These are phyloP conservation scores for Cadophora malorum DNA, from an alignment of 2,329 filamentous ascomycete species.

Conservation along the genomic window DNA sequence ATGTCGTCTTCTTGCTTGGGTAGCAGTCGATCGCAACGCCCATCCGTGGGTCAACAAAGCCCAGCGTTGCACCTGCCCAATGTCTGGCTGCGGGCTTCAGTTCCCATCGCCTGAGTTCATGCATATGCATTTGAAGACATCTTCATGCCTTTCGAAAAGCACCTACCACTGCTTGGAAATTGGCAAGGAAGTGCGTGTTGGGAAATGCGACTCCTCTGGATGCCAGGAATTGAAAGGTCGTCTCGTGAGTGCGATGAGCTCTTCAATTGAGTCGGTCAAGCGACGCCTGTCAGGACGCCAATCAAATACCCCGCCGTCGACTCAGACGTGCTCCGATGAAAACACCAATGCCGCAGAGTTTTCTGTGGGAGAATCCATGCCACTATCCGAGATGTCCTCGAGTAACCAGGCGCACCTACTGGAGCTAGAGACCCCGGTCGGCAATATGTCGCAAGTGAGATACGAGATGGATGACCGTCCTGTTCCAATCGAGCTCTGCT, in stretches of 20 bases:
- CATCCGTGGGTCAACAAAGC: neutral
- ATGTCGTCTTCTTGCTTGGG: neutral
- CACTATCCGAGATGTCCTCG: too few species aligned
- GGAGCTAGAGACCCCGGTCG: too few species aligned
- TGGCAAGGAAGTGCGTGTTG: neutral
- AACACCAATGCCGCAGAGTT: neutral
- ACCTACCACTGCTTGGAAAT: neutral
- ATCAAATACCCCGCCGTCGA: neutral
- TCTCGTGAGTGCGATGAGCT: conserved; percentile 6
- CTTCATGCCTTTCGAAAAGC: neutral
- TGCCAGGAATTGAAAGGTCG: conserved; percentile 1
- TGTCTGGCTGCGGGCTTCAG: neutral
- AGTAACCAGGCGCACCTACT: too few species aligned
- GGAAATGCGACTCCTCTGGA: neutral
- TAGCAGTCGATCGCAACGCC: neutral
- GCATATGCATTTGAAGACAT: neutral
- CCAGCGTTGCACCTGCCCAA: neutral
- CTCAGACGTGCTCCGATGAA: too few species aligned
- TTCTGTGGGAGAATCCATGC: neutral
- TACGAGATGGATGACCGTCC: too few species aligned
- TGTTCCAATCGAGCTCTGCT: too few species aligned
- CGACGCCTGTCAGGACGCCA: neutral
- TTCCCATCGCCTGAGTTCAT: neutral
- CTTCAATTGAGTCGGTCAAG: conserved; percentile 1
- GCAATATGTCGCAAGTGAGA: too few species aligned